Base-by-base conservation (phyloP, 2,329 filamentous ascomycete genomes). In the Sporothrix humicola region DNA sequence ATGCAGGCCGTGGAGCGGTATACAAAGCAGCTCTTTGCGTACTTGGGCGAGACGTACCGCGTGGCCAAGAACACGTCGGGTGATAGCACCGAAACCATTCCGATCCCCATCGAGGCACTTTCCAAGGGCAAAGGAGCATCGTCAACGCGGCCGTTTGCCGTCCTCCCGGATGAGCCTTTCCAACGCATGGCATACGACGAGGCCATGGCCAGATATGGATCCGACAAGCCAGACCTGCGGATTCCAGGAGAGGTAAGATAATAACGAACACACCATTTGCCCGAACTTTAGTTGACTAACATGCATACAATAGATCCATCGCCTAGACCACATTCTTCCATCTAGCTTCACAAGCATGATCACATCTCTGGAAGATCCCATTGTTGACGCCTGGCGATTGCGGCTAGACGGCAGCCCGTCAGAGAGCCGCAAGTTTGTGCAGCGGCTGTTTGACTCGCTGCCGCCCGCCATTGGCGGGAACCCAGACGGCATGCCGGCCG, bases 191-290 rank as follows among this genome's bases (percentile, higher is more conserved):
- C 88, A 1, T 99, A 98, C 79, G 81, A 92, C 46, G 85, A 92
- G 54, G 92, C 92, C 20, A 98, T 99, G 91, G 83, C 87, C 0
- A 84, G 83, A 2, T 97, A 95, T 79, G 96, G 96, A 12, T 92
- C 90, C 4, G 96, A 99, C 82, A 99, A 99, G 81, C 96, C 96
- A 3, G 96, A 99, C 79, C 83, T 95, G 10, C 89, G 96, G 20
- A 91, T 95, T 52, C 88, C 89, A 0, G 76, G 77, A 37, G 83
- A 88, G 78, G 91, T 93, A 80, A 71, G 84, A 77, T 26, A 44
- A 10, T 7, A 3, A 12, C 17, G 26, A 8, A 37, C 8, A 31
- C 8, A 10, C 26, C 17, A 15, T 37, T 26, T 37, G 56, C 17
- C 13, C 26, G 26, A 17, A 23, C 10, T 63, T 31, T 65, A 13